Evolutionary conservation across 2,329 filamentous ascomycete genomes (phyloP), one percentile per base, ranked within the genome.

Genomic region (Lachnellula hyalina): DNA sequence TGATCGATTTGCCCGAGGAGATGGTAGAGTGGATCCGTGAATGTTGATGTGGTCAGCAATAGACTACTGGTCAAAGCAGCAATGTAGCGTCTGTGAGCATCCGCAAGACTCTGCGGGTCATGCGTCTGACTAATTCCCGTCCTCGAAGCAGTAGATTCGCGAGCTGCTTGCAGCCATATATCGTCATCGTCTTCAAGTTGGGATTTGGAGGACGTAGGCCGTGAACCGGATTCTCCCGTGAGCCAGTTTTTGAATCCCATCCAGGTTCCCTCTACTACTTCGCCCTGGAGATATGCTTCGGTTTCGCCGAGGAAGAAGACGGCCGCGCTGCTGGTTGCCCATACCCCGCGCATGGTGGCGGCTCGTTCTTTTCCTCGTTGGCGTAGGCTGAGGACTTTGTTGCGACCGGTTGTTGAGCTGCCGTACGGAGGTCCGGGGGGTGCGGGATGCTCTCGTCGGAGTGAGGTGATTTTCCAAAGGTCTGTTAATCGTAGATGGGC

Each of bases 261-360:
- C 83, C 91, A 96, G 1, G 90, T 85, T 34, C 85, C 85, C 56
- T 85, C 83, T 14, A 96, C 86, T 6, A 97, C 86, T 67, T 96
- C 91, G 1, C 89, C 90, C 70, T 96, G 93, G 45, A 97, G 84
- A 65, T 96, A 97, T 3, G 84, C 84, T 62, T 93, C 88, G 14
- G 90, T 86, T 68, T 96, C 92, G 0, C 89, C 90, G 3, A 97
- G 77, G 63, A 97, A 88, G 73, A 96, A 96, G 4, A 96, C 82
- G 1, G 90, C 87, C 2, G 91, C 89, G 66, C 89, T 91, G 63
- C 88, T 87, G 0, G 90, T 95, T 0, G 91, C 93, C 94, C 94
- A 99, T 0, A 93, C 82, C 59, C 85, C 87, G 15, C 94, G 84
- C 79, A 96, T 87, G 0, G 82, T 79, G 35, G 78, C 77, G 4